Evolutionary conservation across 78 protist genomes (phyloP).

Genomic region (slime mould (Dictyostelium discoideum)): DNA sequence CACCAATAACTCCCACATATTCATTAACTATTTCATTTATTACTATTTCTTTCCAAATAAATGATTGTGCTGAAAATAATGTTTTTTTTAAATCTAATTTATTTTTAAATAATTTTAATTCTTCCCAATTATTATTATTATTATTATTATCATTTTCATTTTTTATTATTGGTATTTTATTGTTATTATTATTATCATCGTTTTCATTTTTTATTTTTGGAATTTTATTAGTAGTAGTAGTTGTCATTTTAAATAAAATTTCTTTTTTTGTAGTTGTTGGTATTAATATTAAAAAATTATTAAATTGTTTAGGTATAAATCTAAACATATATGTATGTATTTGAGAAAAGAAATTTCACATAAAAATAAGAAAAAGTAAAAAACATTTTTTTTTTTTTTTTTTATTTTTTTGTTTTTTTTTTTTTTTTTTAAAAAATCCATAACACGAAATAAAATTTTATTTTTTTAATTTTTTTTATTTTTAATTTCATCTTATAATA

Average conservation of each 20-base stretch:
- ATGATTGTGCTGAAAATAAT: constrained; percentile 65
- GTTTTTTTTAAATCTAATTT: constrained; percentile 38
- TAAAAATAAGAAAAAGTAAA: not conserved
- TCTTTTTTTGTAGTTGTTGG: not conserved
- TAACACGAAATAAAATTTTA: too few species aligned
- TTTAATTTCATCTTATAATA: not conserved
- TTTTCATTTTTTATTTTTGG: not conserved
- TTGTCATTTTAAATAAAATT: not conserved
- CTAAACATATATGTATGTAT: not conserved
- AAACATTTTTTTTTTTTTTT: too few species aligned
- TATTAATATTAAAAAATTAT: not conserved
- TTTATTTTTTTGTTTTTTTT: too few species aligned
- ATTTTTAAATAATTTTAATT: constrained; percentile 13
- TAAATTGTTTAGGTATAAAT: not conserved
- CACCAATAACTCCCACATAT: constrained; percentile 16
- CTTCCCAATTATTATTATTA: constrained; percentile 23
- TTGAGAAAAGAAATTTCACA: not conserved
- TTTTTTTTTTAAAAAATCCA: too few species aligned
- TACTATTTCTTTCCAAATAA: constrained; percentile 8
- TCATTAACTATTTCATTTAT: not conserved
- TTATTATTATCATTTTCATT: not conserved
- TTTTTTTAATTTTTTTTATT: not conserved
- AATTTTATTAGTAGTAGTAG: not conserved
- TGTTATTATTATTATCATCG: not conserved
- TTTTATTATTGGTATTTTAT: not conserved